Percentiles rank a stretch among this genome's conserved stretches.
phyloP scores from a whole-genome alignment of 768 basidiomycete species.

The Lactarius deliciosus region DNA sequence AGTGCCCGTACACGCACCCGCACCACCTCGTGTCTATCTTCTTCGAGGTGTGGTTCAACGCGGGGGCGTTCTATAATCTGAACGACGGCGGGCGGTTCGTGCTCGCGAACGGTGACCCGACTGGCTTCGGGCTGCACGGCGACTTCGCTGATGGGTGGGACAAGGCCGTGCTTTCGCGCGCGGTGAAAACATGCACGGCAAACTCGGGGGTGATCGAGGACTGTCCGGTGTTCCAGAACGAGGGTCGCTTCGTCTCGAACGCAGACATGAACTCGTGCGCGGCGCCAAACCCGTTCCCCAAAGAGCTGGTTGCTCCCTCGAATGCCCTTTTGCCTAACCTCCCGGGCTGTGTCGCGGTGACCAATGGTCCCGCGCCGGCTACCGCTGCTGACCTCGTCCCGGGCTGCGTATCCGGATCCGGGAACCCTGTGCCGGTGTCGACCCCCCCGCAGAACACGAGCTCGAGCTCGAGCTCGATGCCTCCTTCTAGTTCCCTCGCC shows the following conservation, averaged over 20 bases:
- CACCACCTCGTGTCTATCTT: constrained; percentile 47
- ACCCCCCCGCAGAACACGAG: neutral
- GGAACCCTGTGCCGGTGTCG: neutral
- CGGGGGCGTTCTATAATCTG: constrained; percentile 33
- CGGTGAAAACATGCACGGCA: constrained; percentile 37
- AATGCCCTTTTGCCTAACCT: neutral
- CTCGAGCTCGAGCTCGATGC: neutral
- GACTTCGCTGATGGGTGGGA: constrained; percentile 48
- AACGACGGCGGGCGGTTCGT: constrained; percentile 39
- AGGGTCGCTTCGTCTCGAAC: neutral
- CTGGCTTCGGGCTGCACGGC: constrained; percentile 42
- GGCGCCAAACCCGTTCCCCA: constrained; percentile 9
- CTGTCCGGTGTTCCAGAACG: constrained; percentile 16
- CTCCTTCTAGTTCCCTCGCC: neutral
- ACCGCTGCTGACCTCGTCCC: neutral
- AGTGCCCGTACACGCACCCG: constrained; percentile 12
- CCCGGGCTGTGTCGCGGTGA: constrained; percentile 23
- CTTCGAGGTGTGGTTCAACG: constrained; percentile 40
- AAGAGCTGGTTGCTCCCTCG: neutral
- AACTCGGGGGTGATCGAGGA: constrained; percentile 19
- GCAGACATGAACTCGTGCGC: neutral
- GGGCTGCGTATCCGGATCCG: neutral
- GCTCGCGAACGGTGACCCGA: constrained; percentile 45
- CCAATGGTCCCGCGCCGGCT: constrained; percentile 11
- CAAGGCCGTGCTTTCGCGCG: constrained; percentile 39